Evolutionary conservation across 805 yeast genomes (phyloP).

Genomic region (Pichia heedii): DNA sequence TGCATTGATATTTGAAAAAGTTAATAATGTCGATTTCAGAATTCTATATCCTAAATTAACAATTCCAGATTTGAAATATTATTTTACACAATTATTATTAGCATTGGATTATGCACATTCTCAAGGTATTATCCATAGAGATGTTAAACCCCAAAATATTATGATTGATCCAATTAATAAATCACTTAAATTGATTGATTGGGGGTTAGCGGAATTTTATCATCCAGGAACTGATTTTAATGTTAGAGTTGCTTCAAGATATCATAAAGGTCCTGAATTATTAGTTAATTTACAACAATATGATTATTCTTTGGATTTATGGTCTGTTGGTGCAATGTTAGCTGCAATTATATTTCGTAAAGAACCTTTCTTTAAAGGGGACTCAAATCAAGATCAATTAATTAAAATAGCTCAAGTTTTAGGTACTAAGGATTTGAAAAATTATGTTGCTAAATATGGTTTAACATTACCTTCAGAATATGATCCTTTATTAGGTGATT

Average conservation of each 20-base stretch:
- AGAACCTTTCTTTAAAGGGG: slow-evolving; percentile 90
- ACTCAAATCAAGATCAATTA: slow-evolving; percentile 83
- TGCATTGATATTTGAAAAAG: slow-evolving; percentile 76
- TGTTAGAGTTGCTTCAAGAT: slow-evolving; percentile 86
- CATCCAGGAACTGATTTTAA: slow-evolving; percentile 86
- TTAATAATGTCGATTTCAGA: slow-evolving; percentile 80
- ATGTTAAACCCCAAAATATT: slow-evolving; percentile 88
- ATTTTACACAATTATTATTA: slow-evolving; percentile 70
- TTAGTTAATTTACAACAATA: slow-evolving; percentile 74
- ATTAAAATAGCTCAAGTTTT: slow-evolving; percentile 83
- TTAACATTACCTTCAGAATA: slow-evolving; percentile 67
- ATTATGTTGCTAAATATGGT: slow-evolving; percentile 59
- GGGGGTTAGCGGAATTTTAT: slow-evolving; percentile 93
- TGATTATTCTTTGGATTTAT: slow-evolving; percentile 81
- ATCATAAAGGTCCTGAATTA: slow-evolving; percentile 88
- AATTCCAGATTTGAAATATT: slow-evolving; percentile 67
- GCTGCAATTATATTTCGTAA: slow-evolving; percentile 82
- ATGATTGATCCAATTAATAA: slow-evolving; percentile 75
- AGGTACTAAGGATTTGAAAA: slow-evolving; percentile 69
- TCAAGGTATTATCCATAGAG: slow-evolving; percentile 92
- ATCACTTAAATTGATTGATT: slow-evolving; percentile 70
- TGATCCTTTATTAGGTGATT: slow-evolving; percentile 62
- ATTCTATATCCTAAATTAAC: slow-evolving; percentile 74
- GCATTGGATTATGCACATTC: slow-evolving; percentile 88
- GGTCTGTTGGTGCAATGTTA: slow-evolving; percentile 89